Evolutionary conservation across 805 yeast species (phyloP), one percentile per base, ranked within the genome.

Genomic region (Candida tibetensis): DNA sequence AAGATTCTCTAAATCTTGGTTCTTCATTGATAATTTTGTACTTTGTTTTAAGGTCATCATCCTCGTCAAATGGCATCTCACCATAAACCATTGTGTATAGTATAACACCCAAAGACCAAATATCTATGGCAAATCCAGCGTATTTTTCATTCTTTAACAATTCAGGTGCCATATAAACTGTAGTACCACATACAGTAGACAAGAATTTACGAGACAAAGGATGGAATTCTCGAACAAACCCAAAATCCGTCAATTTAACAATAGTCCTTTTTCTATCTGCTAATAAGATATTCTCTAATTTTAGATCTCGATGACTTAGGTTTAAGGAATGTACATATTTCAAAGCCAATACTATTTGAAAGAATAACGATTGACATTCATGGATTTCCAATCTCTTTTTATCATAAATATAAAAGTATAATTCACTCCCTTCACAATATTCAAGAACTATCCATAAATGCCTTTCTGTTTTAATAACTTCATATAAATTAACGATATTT

Each of bases 81-180:
- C 97, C 97, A 39, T 82, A 78, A 0, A 87, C 53, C 74, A 91
- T 71, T 0, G 97, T 89, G 56, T 82, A 93, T 6, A 91, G 62
- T 12, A 93, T 88, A 8, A 93, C 77, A 1, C 99, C 99, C 45
- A 91, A 62, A 0, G 96, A 79, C 99, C 99, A 91, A 5, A 85
- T 79, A 57, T 91, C 99, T 2, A 81, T 79, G 49, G 83, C 81
- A 46, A 78, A 74, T 0, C 97, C 98, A 29, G 80, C 79, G 57
- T 89, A 89, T 32, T 81, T 79, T 43, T 77, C 74, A 44, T 80
- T 73, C 39, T 70, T 67, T 13, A 90, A 67, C 44, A 93, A 68
- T 56, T 91, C 99, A 0, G 99, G 99, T 0, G 99, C 96, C 96
- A 91, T 90, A 57, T 91, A 91, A 3, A 88, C 95, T 1, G 89